Conservation (phyloP, 371 early-diverging fungal genomes). For the Mucor racemosus region DNA sequence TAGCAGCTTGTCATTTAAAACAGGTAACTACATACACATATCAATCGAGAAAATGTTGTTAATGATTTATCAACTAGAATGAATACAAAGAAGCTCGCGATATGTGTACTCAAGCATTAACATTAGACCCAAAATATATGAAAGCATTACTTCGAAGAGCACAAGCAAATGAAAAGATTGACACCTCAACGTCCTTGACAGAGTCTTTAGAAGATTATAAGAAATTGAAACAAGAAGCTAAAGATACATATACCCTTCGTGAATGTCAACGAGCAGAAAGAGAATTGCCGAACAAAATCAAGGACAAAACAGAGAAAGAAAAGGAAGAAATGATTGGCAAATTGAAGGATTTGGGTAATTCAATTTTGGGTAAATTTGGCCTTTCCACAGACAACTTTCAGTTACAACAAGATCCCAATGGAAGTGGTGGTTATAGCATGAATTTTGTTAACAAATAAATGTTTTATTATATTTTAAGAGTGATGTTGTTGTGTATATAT, state of each 20-base stretch:
- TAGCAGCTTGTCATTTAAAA: constrained; percentile 74
- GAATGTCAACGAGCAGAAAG: constrained; percentile 43
- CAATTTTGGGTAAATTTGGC: constrained; percentile 76
- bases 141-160: constrained; percentile 84
- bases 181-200: constrained; percentile 52
- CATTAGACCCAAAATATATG: constrained; percentile 70
- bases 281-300: constrained; percentile 49
- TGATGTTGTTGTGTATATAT: constrained; percentile 2
- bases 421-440: constrained; percentile 65
- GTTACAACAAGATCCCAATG: constrained; percentile 61
- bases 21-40: constrained; percentile 34
- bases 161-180: constrained; percentile 72
- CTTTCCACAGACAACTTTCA: constrained; percentile 77
- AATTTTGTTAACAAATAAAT: constrained; percentile 60
- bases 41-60: background rate
- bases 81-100: constrained; percentile 55
- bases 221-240: constrained; percentile 29
- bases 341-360: constrained; percentile 76
- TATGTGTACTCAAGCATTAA: constrained; percentile 65
- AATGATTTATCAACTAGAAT: constrained; percentile 32
- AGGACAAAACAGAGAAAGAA: constrained; percentile 64
- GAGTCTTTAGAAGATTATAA: constrained; percentile 66
- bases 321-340: constrained; percentile 79
- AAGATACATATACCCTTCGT: constrained; percentile 39
- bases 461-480: constrained; percentile 2